Conservation (phyloP, 2,329 filamentous ascomycete species). For the Colletotrichum tanaceti region DNA sequence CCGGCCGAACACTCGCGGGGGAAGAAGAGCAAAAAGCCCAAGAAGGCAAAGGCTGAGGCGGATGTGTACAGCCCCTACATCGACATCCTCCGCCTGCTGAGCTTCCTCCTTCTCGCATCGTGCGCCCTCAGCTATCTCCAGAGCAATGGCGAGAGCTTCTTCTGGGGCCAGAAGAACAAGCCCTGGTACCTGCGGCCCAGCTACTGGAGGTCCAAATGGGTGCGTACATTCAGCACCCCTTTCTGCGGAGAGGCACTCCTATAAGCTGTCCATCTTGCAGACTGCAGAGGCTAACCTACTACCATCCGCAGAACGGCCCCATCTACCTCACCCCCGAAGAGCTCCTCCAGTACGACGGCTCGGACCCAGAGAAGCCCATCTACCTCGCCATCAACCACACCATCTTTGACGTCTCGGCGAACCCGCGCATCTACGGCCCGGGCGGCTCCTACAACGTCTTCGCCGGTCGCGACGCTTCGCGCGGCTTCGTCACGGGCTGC, state of each 20-base stretch:
- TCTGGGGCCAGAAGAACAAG: conserved; percentile 73
- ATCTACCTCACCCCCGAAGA: conserved; percentile 79
- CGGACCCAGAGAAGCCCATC: conserved; percentile 78
- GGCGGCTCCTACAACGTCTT: conserved; percentile 91
- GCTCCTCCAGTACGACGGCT: conserved; percentile 81
- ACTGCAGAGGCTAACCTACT: conserved; percentile 28
- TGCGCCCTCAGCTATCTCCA: conserved; percentile 80
- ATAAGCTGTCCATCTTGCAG: too few species aligned
- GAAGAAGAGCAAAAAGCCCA: conserved; percentile 46
- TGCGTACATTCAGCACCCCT: conserved; percentile 54
- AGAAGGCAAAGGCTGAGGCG: conserved; percentile 62
- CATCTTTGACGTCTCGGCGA: conserved; percentile 84
- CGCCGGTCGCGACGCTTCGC: conserved; percentile 84
- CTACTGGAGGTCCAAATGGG: conserved; percentile 70
- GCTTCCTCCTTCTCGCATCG: conserved; percentile 74
- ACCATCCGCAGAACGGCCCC: conserved; percentile 66
- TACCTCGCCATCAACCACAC: conserved; percentile 91
- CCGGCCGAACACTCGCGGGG: conserved; percentile 42
- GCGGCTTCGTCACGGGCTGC: conserved; percentile 92
- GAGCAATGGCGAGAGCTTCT: conserved; percentile 75
- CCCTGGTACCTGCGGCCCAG: conserved; percentile 70
- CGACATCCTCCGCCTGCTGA: conserved; percentile 76
- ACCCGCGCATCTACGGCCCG: conserved; percentile 78
- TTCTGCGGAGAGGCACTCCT: background rate
- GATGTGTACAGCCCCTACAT: conserved; percentile 67